These are phyloP conservation scores for Leptomonas pyrrhocoris DNA, from an alignment of 208 protist genomes.

Conservation along the genomic window DNA sequence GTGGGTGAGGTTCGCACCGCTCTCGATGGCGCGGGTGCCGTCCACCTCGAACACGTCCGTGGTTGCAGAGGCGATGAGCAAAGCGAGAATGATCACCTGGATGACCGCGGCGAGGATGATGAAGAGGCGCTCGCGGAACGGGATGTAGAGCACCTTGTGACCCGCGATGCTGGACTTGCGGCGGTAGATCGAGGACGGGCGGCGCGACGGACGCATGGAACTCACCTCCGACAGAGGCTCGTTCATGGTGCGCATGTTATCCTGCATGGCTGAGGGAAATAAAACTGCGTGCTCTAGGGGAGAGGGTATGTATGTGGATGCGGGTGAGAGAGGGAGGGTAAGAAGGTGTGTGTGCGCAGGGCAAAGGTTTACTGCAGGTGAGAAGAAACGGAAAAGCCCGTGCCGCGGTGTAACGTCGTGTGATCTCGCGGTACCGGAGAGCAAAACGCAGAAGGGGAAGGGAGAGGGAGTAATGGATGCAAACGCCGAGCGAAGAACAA, in stretches of 20 bases:
- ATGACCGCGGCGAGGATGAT: conserved; percentile 16
- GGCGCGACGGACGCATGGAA: conserved; percentile 21
- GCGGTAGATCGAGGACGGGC: conserved; percentile 26
- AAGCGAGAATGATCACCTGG: conserved; percentile 23
- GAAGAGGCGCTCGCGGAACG: conserved; percentile 21
- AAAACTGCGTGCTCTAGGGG: background rate
- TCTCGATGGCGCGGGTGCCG: conserved; percentile 21
- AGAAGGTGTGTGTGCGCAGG: background rate
- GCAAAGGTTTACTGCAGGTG: too few relatives aligned
- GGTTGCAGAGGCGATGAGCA: conserved; percentile 21
- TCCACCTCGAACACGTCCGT: conserved; percentile 33
- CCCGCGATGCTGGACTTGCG: conserved; percentile 29
- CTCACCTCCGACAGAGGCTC: conserved; percentile 22
- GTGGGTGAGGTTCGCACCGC: conserved; percentile 10
- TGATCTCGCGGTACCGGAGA: too few relatives aligned
- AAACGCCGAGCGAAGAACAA: too few relatives aligned
- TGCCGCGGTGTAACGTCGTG: too few relatives aligned
- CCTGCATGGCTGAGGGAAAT: conserved; percentile 1
- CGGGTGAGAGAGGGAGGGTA: background rate
- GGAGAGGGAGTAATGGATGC: too few relatives aligned
- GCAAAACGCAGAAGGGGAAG: too few relatives aligned
- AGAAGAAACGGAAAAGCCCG: too few relatives aligned
- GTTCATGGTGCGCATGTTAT: background rate
- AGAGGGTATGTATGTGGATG: background rate
- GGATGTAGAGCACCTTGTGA: conserved; percentile 28